Base-by-base conservation (phyloP, 495 filamentous ascomycete genomes). In the Apodospora peruviana region DNA sequence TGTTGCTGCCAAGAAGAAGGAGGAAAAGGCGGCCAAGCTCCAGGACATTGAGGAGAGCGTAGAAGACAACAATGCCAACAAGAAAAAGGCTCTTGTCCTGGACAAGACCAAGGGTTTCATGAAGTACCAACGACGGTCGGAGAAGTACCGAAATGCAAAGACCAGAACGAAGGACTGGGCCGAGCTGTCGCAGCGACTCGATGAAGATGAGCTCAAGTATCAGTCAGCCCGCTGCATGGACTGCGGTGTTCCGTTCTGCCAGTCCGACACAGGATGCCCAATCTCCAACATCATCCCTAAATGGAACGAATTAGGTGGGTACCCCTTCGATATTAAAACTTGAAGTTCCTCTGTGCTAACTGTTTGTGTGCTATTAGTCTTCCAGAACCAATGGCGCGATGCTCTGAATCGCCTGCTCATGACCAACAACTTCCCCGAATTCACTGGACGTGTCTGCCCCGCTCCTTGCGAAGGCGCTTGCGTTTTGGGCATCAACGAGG, bases 261-360 rank as follows among this genome's bases (percentile, higher is more conserved):
- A 99, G 66, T 96, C 90, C 8, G 93, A 99, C 55, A 89, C 88
- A 51, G 93, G 93, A 43, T 99, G 93, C 67, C 93, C 93, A 0
- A 96, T 99, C 70, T 94, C 88, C 59, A 99, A 99, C 73, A 96
- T 99, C 68, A 99, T 99, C 64, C 93, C 93, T 38, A 99, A 99
- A 63, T 99, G 90, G 90, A 97, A 96, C 48, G 94, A 97, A 48
- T 61, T 97, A 16, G 84, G 74, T 80, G 38, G 11, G 11, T 38
- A n/a, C n/a, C n/a, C n/a, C n/a, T n/a, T n/a, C n/a, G n/a, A n/a
- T n/a, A n/a, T n/a, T n/a, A n/a, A n/a, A n/a, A n/a, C n/a, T n/a
- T n/a, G n/a, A n/a, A n/a, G n/a, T n/a, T n/a, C n/a, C n/a, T n/a
- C 14, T 5, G 12, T 37, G 12, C 27, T 25, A 20, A 14, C 27